Percentiles rank a stretch among this genome's conserved stretches.
Conservation (phyloP, 2,329 filamentous ascomycete species). For the Alternaria tenuissima region DNA sequence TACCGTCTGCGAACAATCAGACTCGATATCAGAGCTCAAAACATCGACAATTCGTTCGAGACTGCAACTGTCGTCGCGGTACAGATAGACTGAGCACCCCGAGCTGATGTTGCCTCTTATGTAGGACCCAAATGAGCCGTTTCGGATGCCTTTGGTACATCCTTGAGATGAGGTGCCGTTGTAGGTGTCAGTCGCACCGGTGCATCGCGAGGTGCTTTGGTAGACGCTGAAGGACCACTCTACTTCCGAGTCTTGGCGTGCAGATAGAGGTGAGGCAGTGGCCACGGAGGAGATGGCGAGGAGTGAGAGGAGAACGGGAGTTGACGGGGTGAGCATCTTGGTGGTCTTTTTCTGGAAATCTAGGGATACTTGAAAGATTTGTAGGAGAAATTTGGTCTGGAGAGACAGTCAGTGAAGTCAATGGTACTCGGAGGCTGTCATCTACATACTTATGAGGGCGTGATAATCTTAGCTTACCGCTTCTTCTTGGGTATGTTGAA, state of each 20-base stretch:
- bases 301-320: background rate
- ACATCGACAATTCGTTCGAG: background rate
- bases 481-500: background rate
- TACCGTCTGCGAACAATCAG: background rate
- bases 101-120: background rate
- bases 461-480: background rate
- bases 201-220: background rate
- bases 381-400: background rate
- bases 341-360: background rate
- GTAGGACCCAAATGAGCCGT: background rate
- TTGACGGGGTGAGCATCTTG: background rate
- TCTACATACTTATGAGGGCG: background rate
- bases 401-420: background rate
- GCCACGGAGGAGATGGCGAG: background rate
- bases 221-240: background rate
- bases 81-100: background rate
- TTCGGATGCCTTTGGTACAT: background rate
- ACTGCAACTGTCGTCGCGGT: background rate
- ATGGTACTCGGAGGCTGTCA: background rate
- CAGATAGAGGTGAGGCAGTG: background rate
- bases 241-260: background rate
- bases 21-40: background rate
- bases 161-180: background rate
- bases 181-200: background rate
- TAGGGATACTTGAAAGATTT: no score